Evolutionary conservation across 2,329 filamentous ascomycete species (phyloP), one percentile per base, ranked within the genome.

Genomic region (Paecilomyces formosus): DNA sequence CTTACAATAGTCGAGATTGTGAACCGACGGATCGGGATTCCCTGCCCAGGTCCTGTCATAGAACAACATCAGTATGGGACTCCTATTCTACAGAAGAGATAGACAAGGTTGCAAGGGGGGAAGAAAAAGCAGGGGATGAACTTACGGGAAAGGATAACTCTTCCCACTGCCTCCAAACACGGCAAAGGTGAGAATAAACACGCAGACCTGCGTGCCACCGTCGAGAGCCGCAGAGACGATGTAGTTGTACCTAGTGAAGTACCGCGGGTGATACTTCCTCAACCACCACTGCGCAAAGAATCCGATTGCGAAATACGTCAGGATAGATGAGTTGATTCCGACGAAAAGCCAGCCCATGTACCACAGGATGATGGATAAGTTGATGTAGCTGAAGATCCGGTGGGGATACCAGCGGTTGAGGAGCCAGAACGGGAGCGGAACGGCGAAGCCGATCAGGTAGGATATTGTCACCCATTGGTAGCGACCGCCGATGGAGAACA

Each of bases 391-490:
- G 52, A 75, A 71, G 15, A 63, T 55, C 1, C 62, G 33, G 22
- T 64, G 65, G 5, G 68, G 66, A 51, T 68, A 73, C 58, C 68
- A 63, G 49, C 65, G 63, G 62, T 70, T 65, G 49, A 64, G 58
- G 39, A 78, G 56, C 59, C 69, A 79, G 57, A 78, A 73, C 0
- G 78, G 77, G 0, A 81, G 3, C 0, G 79, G 79, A 2, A 75
- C 67, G 12, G 73, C 35, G 59, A 79, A 76, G 31, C 79, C 79
- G 22, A 81, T 54, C 0, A 78, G 66, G 54, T 77, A 71, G 8
- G 72, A 66, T 9, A 79, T 63, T 0, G 77, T 75, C 0, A 79
- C 70, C 63, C 69, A 71, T 54, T 71, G 64, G 60, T 78, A 79
- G 15, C 66, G 69, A 0, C 66, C 67, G 13, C 71, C 73, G 26